phyloP scores from a whole-genome alignment of 176 grass and related monocot species.

The Aegilops sharonensis region DNA sequence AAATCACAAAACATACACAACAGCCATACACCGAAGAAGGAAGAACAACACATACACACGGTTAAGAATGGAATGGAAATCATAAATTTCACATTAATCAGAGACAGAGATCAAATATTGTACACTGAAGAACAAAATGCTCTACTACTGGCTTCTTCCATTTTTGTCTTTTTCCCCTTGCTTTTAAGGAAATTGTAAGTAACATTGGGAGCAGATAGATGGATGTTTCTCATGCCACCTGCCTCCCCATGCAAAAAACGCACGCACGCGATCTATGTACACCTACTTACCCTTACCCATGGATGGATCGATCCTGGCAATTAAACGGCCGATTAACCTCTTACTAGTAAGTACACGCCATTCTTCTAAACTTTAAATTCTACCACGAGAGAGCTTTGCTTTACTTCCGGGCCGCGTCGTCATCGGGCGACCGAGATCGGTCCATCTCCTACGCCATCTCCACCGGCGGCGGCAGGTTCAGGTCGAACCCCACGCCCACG shows the following conservation, averaged over 20 bases:
- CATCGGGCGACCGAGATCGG: conserved; percentile 14
- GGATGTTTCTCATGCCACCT: too few species aligned
- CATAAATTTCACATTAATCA: conserved; percentile 30
- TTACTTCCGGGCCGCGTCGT: background rate
- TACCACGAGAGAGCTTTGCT: background rate
- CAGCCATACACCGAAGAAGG: background rate
- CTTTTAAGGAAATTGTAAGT: conserved; percentile 29
- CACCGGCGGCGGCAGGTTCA: conserved; percentile 66
- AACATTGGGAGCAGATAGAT: conserved; percentile 26
- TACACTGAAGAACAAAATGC: conserved; percentile 25
- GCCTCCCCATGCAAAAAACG: conserved; percentile 47
- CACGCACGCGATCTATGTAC: conserved; percentile 47
- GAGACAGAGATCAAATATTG: conserved; percentile 5
- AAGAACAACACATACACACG: background rate
- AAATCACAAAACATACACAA: background rate
- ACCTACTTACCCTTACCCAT: conserved; percentile 31
- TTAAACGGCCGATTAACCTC: conserved; percentile 43
- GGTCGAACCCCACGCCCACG: conserved; percentile 55
- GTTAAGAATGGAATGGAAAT: background rate
- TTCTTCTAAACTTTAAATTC: conserved; percentile 31
- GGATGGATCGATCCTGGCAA: conserved; percentile 27
- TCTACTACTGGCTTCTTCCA: background rate
- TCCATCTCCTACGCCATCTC: conserved; percentile 32
- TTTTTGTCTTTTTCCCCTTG: background rate
- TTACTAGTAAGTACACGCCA: conserved; percentile 32